phyloP scores from a whole-genome alignment of 495 filamentous ascomycete species.

The Podospora comata region DNA sequence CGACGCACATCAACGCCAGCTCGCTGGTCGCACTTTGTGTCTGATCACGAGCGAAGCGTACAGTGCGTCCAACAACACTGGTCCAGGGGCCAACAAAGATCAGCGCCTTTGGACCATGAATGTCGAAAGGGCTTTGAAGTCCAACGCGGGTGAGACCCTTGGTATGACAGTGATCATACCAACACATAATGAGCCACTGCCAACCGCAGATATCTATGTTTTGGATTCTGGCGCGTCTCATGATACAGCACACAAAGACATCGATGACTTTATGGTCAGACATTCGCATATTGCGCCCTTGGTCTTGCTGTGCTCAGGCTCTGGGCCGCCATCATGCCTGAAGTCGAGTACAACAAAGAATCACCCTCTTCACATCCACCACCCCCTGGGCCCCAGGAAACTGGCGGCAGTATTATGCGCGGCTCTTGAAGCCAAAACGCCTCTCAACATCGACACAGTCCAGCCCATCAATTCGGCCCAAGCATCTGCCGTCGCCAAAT shows the following conservation, averaged over 20 bases:
- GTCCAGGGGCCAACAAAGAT: constrained; percentile 3
- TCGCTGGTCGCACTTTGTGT: constrained; percentile 26
- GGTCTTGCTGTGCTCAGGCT: constrained; percentile 23
- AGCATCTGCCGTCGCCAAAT: neutral
- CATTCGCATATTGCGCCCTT: constrained; percentile 14
- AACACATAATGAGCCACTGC: constrained; percentile 8
- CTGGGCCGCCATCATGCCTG: constrained; percentile 14
- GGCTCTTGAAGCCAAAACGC: constrained; percentile 1
- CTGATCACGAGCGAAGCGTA: constrained; percentile 31
- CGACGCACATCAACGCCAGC: neutral
- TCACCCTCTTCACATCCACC: constrained; percentile 24
- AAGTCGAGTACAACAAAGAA: constrained; percentile 8
- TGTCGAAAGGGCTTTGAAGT: constrained; percentile 19
- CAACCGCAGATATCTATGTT: constrained; percentile 27
- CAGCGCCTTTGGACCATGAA: constrained; percentile 11
- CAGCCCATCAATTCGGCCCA: neutral
- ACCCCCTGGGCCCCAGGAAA: constrained; percentile 27
- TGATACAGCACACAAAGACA: neutral
- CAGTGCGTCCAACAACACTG: neutral
- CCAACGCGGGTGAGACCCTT: constrained; percentile 18
- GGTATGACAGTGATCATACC: constrained; percentile 21
- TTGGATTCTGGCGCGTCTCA: constrained; percentile 16
- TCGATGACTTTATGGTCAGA: neutral
- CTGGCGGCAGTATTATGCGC: constrained; percentile 12
- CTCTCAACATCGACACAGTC: neutral